These are phyloP conservation scores for Rutstroemia sydowiana DNA, from an alignment of 2,329 filamentous ascomycete species.

Conservation along the genomic window DNA sequence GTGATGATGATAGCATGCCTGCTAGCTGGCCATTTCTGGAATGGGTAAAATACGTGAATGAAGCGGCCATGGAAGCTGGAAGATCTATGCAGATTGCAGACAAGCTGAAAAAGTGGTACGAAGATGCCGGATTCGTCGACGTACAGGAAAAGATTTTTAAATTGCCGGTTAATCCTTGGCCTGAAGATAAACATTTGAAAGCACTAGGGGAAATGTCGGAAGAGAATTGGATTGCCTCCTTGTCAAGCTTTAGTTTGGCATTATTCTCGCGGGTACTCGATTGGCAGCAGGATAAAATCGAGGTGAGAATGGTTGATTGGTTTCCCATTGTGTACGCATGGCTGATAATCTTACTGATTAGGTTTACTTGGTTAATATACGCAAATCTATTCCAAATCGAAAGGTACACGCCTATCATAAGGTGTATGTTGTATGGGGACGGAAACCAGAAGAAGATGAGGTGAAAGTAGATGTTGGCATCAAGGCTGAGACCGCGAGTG, in stretches of 20 bases:
- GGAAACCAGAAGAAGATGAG: constrained; percentile 16
- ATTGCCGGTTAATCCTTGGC: constrained; percentile 31
- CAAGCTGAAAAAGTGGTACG: constrained; percentile 26
- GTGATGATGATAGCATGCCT: constrained; percentile 16
- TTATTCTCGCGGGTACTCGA: constrained; percentile 21
- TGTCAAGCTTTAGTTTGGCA: constrained; percentile 24
- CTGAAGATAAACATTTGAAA: constrained; percentile 26
- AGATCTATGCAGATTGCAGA: constrained; percentile 13
- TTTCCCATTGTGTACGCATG: no score
- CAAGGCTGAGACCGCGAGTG: no score
- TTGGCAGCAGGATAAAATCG: constrained; percentile 28
- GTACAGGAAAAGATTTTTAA: constrained; percentile 27
- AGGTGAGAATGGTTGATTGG: constrained; percentile 18
- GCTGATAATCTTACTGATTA: neutral
- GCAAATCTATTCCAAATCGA: constrained; percentile 22
- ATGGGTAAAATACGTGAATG: constrained; percentile 13
- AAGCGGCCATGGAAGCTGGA: constrained; percentile 20
- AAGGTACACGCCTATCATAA: constrained; percentile 26
- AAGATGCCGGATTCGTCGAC: constrained; percentile 42
- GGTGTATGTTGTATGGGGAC: constrained; percentile 25
- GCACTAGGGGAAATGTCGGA: constrained; percentile 25
- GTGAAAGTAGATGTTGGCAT: no score
- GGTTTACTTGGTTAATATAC: constrained; percentile 25
- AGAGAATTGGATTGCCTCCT: constrained; percentile 22
- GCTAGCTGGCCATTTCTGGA: constrained; percentile 10